Percentiles rank a stretch among this genome's conserved stretches.
Conservation (phyloP, 305 asterid species). For the Fraxinus angustifolia region DNA sequence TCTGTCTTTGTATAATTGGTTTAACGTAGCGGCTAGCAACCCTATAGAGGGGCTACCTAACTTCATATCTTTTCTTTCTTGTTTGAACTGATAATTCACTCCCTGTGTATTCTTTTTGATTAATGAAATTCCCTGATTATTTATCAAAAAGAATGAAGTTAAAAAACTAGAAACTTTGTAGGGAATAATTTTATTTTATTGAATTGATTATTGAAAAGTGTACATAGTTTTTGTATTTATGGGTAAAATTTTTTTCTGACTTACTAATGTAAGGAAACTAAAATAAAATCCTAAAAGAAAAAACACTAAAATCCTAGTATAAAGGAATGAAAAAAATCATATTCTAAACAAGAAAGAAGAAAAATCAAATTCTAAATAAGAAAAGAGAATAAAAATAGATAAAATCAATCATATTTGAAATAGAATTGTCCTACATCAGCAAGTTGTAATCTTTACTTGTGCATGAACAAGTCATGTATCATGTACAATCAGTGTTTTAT, state of each 20-base stretch:
- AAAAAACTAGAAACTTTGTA: neutral
- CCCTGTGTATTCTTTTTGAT: no score
- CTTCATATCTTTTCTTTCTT: no score
- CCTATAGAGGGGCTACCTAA: no score
- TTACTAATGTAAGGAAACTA: neutral
- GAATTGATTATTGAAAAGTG: neutral
- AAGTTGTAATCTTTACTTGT: neutral
- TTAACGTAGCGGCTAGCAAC: no score
- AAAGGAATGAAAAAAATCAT: neutral
- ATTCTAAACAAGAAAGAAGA: neutral
- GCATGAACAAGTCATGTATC: neutral
- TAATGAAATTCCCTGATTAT: no score
- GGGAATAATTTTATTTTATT: neutral
- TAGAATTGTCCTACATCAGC: neutral
- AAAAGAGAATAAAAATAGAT: neutral
- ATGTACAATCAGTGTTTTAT: neutral
- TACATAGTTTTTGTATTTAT: no score
- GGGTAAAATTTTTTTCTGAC: no score
- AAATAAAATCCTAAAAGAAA: no score
- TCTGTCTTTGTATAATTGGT: no score
- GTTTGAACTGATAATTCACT: no score
- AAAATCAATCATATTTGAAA: neutral
- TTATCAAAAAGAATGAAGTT: neutral
- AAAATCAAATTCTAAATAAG: neutral
- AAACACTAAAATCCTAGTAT: neutral